Conservation (phyloP, 116 monocot genomes). For the Posidonia oceanica region DNA sequence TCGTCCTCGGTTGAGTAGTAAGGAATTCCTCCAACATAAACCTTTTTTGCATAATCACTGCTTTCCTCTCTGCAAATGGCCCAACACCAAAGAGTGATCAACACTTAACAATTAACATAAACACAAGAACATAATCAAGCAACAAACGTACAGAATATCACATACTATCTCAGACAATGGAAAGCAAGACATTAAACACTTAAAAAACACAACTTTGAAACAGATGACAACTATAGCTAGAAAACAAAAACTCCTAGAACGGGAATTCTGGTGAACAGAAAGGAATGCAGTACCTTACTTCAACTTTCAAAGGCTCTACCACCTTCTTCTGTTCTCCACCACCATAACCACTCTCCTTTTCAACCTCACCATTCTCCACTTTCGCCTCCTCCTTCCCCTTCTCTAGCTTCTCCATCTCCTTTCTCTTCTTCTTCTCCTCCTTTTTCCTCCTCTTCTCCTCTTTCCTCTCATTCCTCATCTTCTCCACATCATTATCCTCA, state of each 20-base stretch:
- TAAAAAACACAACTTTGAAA: not conserved
- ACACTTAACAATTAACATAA: too few relatives aligned
- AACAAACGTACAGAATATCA: too few relatives aligned
- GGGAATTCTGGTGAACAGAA: not conserved
- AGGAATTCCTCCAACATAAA: constrained; percentile 96
- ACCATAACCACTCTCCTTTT: not conserved
- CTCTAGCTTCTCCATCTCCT: constrained; percentile 1
- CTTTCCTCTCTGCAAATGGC: constrained; percentile 43
- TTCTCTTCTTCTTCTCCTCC: constrained; percentile 9
- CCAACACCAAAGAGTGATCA: not conserved
- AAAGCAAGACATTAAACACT: too few relatives aligned
- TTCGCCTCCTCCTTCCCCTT: constrained; percentile 8
- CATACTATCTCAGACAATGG: too few relatives aligned
- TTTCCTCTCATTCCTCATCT: constrained; percentile 1
- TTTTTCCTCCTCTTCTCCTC: constrained; percentile 13
- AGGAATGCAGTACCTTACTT: not conserved
- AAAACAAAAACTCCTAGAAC: not conserved
- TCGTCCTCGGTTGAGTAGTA: constrained; percentile 96
- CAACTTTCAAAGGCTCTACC: not conserved
- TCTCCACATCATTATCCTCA: constrained; percentile 1
- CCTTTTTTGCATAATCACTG: constrained; percentile 34
- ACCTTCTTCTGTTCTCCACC: not conserved
- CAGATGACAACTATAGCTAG: not conserved
- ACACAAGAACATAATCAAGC: too few relatives aligned
- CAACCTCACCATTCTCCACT: not conserved